Conservation (phyloP, 257 asterid genomes). For the Ocimum tenuiflorum region DNA sequence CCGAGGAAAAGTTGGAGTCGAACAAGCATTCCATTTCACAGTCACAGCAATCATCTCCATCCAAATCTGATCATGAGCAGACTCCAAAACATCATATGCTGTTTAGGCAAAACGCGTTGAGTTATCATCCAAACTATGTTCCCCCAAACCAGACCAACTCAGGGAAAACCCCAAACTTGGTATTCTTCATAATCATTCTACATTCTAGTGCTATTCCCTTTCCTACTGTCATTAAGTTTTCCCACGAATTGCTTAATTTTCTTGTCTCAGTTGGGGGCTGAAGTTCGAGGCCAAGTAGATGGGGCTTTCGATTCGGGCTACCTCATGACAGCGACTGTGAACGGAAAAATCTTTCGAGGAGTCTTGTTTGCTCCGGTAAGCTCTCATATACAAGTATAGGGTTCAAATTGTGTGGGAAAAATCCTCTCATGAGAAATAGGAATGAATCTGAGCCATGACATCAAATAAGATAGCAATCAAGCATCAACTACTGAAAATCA, state of each 20-base stretch:
- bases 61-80: constrained; percentile 62
- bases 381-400: too few species aligned
- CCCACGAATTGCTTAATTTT: too few species aligned
- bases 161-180: constrained; percentile 41
- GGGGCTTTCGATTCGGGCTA: constrained; percentile 92
- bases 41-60: constrained; percentile 61
- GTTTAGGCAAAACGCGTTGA: constrained; percentile 34
- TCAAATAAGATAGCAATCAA: too few species aligned
- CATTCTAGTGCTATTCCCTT: too few species aligned
- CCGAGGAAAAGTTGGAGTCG: constrained; percentile 29
- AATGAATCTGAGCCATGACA: too few species aligned
- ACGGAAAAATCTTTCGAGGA: constrained; percentile 75
- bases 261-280: constrained; percentile 79
- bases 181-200: constrained; percentile 17
- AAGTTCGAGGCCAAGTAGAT: constrained; percentile 77
- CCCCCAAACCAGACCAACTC: too few species aligned
- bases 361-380: constrained; percentile 82
- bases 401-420: too few species aligned
- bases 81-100: too few species aligned
- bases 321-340: constrained; percentile 86
- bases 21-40: constrained; percentile 46
- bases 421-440: too few species aligned
- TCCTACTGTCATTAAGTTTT: too few species aligned
- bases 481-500: too few species aligned
- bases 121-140: constrained; percentile 22